A percentile compares a stretch with the other conserved stretches of the same genome.
Conservation (phyloP, 345 rosid species). For the Salix viminalis region DNA sequence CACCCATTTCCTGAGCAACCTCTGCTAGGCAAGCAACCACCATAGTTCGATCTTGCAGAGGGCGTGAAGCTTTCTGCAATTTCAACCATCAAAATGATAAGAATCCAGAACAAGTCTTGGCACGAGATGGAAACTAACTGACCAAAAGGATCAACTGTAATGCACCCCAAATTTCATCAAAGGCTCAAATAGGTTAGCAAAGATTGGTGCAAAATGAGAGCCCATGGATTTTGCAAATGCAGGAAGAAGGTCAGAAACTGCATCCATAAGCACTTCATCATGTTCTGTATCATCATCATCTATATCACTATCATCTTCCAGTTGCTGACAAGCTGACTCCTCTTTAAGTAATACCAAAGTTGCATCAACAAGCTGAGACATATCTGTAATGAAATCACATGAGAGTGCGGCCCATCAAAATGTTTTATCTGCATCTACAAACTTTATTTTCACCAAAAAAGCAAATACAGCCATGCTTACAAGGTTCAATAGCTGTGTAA, state of each 20-base stretch:
- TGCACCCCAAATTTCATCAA: conserved; percentile 93
- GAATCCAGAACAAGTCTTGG: not conserved
- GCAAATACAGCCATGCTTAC: conserved; percentile 44
- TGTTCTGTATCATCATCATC: conserved; percentile 77
- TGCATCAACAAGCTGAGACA: conserved; percentile 71
- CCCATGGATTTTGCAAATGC: conserved; percentile 98
- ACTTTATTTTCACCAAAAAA: not conserved
- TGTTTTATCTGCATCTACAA: not conserved
- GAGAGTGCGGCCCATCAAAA: conserved; percentile 7
- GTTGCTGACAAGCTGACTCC: conserved; percentile 85
- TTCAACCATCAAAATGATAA: conserved; percentile 23
- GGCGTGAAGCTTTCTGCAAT: conserved; percentile 72
- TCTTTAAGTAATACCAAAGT: conserved; percentile 69
- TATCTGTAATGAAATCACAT: conserved; percentile 43
- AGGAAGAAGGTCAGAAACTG: conserved; percentile 96
- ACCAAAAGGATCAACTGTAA: conserved; percentile 6
- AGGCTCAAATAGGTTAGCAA: conserved; percentile 81
- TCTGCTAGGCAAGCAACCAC: conserved; percentile 98
- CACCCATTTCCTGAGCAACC: conserved; percentile 98
- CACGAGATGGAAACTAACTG: conserved; percentile 6
- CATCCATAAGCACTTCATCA: conserved; percentile 98
- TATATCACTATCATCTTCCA: conserved; percentile 67
- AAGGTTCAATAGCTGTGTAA: conserved; percentile 66
- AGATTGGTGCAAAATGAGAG: conserved; percentile 78
- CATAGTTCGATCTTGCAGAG: conserved; percentile 92